Conservation (phyloP, 345 rosid species). For the Rhizophora mangle region DNA sequence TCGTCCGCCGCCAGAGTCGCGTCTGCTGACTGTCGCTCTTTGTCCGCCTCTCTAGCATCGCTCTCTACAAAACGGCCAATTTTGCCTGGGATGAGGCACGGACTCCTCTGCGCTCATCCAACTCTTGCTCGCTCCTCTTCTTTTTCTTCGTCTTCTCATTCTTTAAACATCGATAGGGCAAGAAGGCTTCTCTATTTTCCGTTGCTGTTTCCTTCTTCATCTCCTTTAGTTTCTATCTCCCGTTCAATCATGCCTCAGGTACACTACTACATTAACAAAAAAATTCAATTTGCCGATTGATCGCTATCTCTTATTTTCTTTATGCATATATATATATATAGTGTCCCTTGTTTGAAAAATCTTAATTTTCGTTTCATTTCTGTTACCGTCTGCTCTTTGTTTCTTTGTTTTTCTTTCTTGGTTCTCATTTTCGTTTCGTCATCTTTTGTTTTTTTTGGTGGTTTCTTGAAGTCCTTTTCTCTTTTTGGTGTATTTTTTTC, state of each 20-base stretch:
- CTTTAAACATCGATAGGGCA: neutral
- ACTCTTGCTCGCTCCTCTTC: conserved; percentile 19
- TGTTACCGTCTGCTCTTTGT: too few species aligned
- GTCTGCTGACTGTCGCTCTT: neutral
- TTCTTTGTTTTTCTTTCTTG: too few species aligned
- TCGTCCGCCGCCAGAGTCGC: too few species aligned
- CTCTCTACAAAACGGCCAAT: too few species aligned
- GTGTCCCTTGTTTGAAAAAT: too few species aligned
- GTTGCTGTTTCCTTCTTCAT: conserved; percentile 26
- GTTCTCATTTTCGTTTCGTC: too few species aligned
- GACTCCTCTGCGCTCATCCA: conserved; percentile 21
- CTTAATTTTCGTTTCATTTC: too few species aligned
- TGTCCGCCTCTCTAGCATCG: neutral
- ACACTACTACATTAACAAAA: too few species aligned
- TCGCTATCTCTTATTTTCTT: neutral
- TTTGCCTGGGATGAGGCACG: conserved; percentile 26
- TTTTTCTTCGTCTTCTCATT: conserved; percentile 4
- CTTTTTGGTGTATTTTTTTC: too few species aligned
- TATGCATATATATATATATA: neutral
- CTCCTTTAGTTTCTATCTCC: conserved; percentile 6
- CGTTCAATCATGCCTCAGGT: conserved; percentile 41
- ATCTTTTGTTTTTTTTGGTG: too few species aligned
- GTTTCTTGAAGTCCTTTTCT: too few species aligned
- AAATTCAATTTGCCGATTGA: neutral
- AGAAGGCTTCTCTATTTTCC: conserved; percentile 20